Evolutionary conservation across 371 early-diverging fungal genomes (phyloP).

Genomic region (Mucor racemosus): DNA sequence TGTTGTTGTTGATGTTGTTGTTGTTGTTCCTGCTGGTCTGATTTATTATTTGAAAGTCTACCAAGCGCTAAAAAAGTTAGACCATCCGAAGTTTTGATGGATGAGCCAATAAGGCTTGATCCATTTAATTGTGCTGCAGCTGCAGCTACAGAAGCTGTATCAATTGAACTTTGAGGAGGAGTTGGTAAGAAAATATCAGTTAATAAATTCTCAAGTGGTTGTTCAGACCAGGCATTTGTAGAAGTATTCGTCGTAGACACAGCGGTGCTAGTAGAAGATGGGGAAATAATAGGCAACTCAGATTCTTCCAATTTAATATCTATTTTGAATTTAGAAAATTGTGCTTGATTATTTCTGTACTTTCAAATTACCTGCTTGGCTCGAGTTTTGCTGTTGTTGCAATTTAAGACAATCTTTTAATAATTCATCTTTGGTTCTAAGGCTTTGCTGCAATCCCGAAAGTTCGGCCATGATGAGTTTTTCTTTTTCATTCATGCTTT

Average conservation of each 20-base stretch:
- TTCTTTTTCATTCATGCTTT: conserved; percentile 57
- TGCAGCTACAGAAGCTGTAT: conserved; percentile 22
- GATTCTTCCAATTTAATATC: conserved; percentile 9
- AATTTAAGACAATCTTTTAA: conserved; percentile 65
- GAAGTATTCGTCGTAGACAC: conserved; percentile 8
- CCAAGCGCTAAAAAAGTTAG: conserved; percentile 22
- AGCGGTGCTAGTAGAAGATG: background rate
- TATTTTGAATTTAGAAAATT: background rate
- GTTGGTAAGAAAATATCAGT: conserved; percentile 26
- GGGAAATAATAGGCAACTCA: background rate
- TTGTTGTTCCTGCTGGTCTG: conserved; percentile 2
- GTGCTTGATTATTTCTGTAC: background rate
- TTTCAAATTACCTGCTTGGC: background rate
- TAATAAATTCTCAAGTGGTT: conserved; percentile 20
- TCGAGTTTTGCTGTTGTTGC: background rate
- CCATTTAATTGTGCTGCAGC: conserved; percentile 26
- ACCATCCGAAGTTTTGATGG: conserved; percentile 22
- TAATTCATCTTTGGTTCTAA: conserved; percentile 68
- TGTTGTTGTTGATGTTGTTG: background rate
- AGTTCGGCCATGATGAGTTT: conserved; percentile 65
- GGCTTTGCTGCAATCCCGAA: conserved; percentile 56
- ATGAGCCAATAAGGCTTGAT: conserved; percentile 20
- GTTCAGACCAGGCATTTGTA: conserved; percentile 11
- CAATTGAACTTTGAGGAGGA: conserved; percentile 9
- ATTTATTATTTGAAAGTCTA: conserved; percentile 12